Percentiles rank a stretch among this genome's conserved stretches.
phyloP scores from a whole-genome alignment of 192 early-diverging fungal species.

The Coemansia sp. region DNA sequence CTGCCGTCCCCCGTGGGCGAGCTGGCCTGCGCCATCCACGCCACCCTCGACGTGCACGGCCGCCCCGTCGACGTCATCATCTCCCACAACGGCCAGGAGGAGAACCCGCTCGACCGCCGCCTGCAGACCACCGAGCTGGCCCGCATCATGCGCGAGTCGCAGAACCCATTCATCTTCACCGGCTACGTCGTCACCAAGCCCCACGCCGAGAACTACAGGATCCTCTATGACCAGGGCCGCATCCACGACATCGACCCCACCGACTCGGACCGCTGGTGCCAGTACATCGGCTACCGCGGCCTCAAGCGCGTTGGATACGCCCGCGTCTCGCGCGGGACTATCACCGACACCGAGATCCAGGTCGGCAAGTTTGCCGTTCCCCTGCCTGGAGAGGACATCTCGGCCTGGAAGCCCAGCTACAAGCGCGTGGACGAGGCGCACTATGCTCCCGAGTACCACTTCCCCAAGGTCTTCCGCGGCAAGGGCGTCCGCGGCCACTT shows the following conservation, averaged over 20 bases:
- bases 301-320: conserved; percentile 72
- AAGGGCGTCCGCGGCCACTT: conserved; percentile 68
- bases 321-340: conserved; percentile 72
- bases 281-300: conserved; percentile 79
- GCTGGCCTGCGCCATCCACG: conserved; percentile 81
- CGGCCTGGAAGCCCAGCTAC: conserved; percentile 58
- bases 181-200: conserved; percentile 81
- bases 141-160: conserved; percentile 70
- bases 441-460: conserved; percentile 57
- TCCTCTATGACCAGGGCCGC: conserved; percentile 63
- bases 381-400: conserved; percentile 19
- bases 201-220: conserved; percentile 59
- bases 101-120: conserved; percentile 68
- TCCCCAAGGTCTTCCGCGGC: conserved; percentile 67
- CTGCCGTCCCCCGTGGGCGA: conserved; percentile 79
- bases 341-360: conserved; percentile 85
- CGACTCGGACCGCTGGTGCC: conserved; percentile 79
- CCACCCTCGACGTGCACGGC: conserved; percentile 80
- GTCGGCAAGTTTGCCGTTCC: conserved; percentile 69
- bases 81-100: conserved; percentile 81
- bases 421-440: conserved; percentile 56
- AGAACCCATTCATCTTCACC: conserved; percentile 74
- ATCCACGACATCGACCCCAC: conserved; percentile 75
- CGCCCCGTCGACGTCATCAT: conserved; percentile 77
- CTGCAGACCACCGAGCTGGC: conserved; percentile 78